Base-by-base conservation (phyloP, 306 rosid species). In the Lotus japonicus region DNA sequence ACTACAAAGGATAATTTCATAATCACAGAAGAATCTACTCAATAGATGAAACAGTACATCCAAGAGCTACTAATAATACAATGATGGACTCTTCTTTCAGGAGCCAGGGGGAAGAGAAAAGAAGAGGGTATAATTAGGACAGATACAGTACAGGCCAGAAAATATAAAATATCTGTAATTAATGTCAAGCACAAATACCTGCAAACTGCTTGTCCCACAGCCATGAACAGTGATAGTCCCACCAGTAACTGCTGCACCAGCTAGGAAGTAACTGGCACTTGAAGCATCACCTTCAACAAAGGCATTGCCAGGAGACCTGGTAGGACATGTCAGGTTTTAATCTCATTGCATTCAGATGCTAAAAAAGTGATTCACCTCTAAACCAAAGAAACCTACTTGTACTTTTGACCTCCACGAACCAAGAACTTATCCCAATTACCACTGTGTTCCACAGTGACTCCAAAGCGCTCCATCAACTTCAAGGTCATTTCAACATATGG, bases 261-360 rank as follows among this genome's bases (percentile, higher is more conserved):
- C 99, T 15, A 95, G 92, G 81, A 95, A 95, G 91, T 95, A 95
- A 80, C 99, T 95, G 70, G 99, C 96, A 82, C 99, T 95, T 12
- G 97, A 95, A 74, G 99, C 99, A 73, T 95, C 99, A 8, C 99
- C 99, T 84, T 95, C 99, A 2, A 95, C 99, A 82, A 79, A 95
- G 73, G 96, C 95, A 58, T 81, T 86, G 66, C 97, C 96, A 35
- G 97, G 95, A 72, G 99, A 87, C 86, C 99, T 95, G 77, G 64
- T 12, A 41, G 17, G 36, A 76, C 63, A 74, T 9, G 57, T 64
- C 63, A 70, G 17, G 28, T 71, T 50, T 77, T 54, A 79, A 38
- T 53, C 55, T 48, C 42, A 43, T 19, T 35, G 13, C 50, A 49
- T 61, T 67, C 46, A 54, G 44, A 55, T 65, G 46, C 39, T 56